phyloP scores from a whole-genome alignment of 2,329 filamentous ascomycete genomes.

The Drechmeria coniospora region DNA sequence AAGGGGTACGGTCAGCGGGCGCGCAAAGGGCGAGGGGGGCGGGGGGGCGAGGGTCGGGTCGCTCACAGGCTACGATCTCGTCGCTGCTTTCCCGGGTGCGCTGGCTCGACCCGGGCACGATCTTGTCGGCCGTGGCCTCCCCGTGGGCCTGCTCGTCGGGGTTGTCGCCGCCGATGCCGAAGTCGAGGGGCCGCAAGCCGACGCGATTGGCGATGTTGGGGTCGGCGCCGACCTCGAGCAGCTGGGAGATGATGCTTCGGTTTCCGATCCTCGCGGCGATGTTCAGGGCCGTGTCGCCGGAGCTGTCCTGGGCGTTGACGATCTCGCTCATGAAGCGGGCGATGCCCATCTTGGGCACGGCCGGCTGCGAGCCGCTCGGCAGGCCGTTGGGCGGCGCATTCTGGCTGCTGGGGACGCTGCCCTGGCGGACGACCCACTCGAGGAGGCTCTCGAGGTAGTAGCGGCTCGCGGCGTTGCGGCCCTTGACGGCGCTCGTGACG shows the following conservation, averaged over 20 bases:
- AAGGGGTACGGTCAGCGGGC: too few species aligned
- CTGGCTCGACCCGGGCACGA: constrained; percentile 29
- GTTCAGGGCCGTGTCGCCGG: constrained; percentile 88
- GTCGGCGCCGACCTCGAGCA: constrained; percentile 88
- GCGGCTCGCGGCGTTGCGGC: constrained; percentile 76
- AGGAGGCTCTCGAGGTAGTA: constrained; percentile 92
- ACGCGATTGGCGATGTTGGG: constrained; percentile 84
- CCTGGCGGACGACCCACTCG: constrained; percentile 85
- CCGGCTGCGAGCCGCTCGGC: constrained; percentile 23
- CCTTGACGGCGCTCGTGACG: constrained; percentile 88
- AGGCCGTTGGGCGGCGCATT: constrained; percentile 16
- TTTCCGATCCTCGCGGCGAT: constrained; percentile 88
- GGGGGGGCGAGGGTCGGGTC: constrained; percentile 8
- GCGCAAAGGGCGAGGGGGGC: background rate
- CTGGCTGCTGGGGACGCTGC: constrained; percentile 45
- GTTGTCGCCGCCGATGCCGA: constrained; percentile 66
- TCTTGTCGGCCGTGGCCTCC: constrained; percentile 27
- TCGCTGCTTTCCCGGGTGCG: constrained; percentile 58
- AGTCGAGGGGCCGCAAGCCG: constrained; percentile 79
- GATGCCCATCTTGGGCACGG: constrained; percentile 58
- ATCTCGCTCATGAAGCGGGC: constrained; percentile 94
- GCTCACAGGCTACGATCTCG: constrained; percentile 64
- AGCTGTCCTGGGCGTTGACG: constrained; percentile 87
- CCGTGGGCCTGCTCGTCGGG: constrained; percentile 28
- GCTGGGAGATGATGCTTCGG: constrained; percentile 86